Base-by-base conservation (phyloP, 345 rosid genomes). In the Corchorus capsularis region DNA sequence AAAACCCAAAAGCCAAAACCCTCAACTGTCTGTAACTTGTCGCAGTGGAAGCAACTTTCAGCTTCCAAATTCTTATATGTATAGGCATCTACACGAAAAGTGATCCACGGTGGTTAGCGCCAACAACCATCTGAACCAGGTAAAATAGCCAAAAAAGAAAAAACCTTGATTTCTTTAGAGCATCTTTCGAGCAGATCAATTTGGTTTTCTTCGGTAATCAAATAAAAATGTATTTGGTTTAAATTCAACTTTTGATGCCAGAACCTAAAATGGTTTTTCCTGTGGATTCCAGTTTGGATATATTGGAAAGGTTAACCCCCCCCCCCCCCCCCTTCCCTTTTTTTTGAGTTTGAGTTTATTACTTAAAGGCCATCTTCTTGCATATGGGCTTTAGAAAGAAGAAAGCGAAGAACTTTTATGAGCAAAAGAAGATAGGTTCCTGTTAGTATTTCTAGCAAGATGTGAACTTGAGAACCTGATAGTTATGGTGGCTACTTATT, bases 21-120 rank as follows among this genome's bases (percentile, higher is more conserved):
- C 64, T 61, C 64, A 32, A 61, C 64, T 61, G 64, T 32, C 64
- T 61, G 64, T 32, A 32, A 13, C n/a, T 32, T 32, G 63, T 22
- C 63, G 63, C 37, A 20, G 22, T 0, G 4, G 62, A 59, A 60
- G 39, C 37, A 27, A 60, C 8, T 60, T 4, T 22, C 8, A 60
- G 5, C 39, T 32, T 32, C 17, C 6, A 57, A 60, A 60, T 11
- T 60, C 63, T 60, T 35, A 39, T 39, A 0, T 60, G 34, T 60
- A 1, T 45, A 6, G 47, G 10, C 47, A 8, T 60, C 39, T 60
- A 0, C 17, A 60, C 63, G 17, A 5, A 27, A 27, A 12, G 8
- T 60, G 34, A 46, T 12, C 6, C 6, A 20, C 5, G 2, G 43
- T 39, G 43, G 43, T 39, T 39, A 27, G 35, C 71, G 45, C 46